These are phyloP conservation scores for Tricholoma saponaceum DNA, from an alignment of 768 basidiomycete genomes.

Conservation along the genomic window DNA sequence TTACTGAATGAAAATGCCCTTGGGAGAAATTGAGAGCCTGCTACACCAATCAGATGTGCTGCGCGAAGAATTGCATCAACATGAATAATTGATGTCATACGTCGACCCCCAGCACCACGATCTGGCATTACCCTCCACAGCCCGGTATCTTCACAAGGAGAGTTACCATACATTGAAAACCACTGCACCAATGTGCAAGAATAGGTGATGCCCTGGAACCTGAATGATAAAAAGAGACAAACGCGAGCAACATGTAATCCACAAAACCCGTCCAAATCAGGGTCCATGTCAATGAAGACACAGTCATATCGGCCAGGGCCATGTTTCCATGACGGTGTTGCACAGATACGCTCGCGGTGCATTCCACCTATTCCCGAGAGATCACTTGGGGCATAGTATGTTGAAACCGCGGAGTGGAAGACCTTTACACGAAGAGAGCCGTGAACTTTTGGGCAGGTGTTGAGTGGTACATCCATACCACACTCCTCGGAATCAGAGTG, in stretches of 20 bases:
- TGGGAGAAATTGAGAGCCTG: conserved; percentile 17
- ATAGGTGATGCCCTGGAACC: conserved; percentile 8
- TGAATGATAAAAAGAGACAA: conserved; percentile 22
- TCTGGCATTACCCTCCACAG: conserved; percentile 29
- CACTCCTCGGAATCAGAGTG: conserved; percentile 10
- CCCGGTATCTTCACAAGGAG: conserved; percentile 7
- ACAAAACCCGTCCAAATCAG: conserved; percentile 16
- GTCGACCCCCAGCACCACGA: conserved; percentile 6
- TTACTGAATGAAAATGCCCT: neutral
- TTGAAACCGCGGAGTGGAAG: conserved; percentile 24
- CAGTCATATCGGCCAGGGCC: conserved; percentile 22
- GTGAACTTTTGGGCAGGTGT: conserved; percentile 13
- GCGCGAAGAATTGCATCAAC: conserved; percentile 23
- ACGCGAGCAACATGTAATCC: conserved; percentile 20
- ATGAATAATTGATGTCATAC: conserved; percentile 16
- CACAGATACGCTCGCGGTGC: conserved; percentile 21
- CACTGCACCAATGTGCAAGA: conserved; percentile 22
- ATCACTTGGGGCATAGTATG: conserved; percentile 23
- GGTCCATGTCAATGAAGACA: conserved; percentile 18
- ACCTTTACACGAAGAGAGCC: conserved; percentile 12
- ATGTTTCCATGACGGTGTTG: conserved; percentile 21
- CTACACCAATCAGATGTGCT: conserved; percentile 27
- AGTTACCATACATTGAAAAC: conserved; percentile 9
- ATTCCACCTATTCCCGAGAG: conserved; percentile 17
- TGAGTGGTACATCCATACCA: conserved; percentile 8